Conservation (phyloP, 2,329 filamentous ascomycete genomes). For the Sclerotinia spermophila region DNA sequence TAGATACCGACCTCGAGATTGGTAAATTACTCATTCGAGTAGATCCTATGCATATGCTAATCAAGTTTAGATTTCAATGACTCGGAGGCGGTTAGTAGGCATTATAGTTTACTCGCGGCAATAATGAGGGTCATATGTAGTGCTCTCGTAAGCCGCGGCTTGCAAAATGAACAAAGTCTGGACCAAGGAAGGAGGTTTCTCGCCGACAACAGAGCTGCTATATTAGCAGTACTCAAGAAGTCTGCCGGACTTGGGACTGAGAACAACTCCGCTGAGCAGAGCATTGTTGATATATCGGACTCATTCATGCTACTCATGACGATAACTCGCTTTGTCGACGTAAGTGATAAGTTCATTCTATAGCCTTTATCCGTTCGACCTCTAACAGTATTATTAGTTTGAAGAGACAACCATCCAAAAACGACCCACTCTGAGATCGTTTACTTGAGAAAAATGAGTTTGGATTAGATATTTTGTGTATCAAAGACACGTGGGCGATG, state of each 20-base stretch:
- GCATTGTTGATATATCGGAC: conserved; percentile 75
- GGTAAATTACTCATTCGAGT: conserved; percentile 41
- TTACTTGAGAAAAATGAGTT: conserved; percentile 24
- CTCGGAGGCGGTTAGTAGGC: conserved; percentile 32
- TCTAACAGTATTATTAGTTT: conserved; percentile 36
- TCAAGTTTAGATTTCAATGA: conserved; percentile 33
- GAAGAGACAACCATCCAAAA: conserved; percentile 39
- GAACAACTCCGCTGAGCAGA: conserved; percentile 48
- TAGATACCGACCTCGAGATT: conserved; percentile 88
- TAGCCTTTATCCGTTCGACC: neutral
- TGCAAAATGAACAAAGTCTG: conserved; percentile 70
- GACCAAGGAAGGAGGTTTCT: conserved; percentile 78
- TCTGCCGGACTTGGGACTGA: conserved; percentile 70
- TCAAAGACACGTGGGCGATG: neutral
- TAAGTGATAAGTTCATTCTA: conserved; percentile 44
- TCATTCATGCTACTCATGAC: conserved; percentile 79
- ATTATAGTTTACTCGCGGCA: conserved; percentile 74
- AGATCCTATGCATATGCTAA: conserved; percentile 21
- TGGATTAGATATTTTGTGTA: conserved; percentile 15
- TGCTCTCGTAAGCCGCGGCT: conserved; percentile 74
- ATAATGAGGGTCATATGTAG: conserved; percentile 79
- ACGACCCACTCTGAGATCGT: conserved; percentile 27
- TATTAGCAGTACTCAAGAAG: conserved; percentile 86
- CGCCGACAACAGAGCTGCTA: conserved; percentile 74
- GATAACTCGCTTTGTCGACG: conserved; percentile 81